Evolutionary conservation across 805 yeast species (phyloP).

Genomic region (Teunomyces kruisii): DNA sequence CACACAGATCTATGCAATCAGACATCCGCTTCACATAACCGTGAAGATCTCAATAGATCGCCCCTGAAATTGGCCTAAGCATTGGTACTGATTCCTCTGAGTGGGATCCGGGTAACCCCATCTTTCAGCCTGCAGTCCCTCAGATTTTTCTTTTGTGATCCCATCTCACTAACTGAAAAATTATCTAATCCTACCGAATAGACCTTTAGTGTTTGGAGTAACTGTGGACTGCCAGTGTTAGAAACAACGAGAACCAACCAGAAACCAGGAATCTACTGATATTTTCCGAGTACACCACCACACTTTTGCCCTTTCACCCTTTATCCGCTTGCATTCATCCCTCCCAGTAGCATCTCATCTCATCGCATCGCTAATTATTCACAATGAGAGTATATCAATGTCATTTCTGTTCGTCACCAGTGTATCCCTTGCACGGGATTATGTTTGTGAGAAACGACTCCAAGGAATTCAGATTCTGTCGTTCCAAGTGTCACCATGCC

Average conservation of each 20-base stretch:
- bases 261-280: background rate
- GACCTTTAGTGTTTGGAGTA: background rate
- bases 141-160: constrained; percentile 2
- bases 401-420: constrained; percentile 97
- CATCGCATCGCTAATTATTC: background rate
- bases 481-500: constrained; percentile 96
- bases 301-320: background rate
- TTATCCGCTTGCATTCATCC: background rate
- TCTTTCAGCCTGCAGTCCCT: background rate
- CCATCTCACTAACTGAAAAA: constrained; percentile 4
- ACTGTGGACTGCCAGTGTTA: background rate
- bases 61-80: too few species aligned
- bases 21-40: too few species aligned
- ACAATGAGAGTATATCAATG: constrained; percentile 84
- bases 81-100: too few species aligned
- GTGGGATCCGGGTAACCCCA: background rate
- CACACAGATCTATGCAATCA: too few species aligned
- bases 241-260: background rate
- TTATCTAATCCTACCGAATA: background rate
- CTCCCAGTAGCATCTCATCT: background rate
- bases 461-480: constrained; percentile 94
- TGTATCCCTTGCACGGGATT: constrained; percentile 81
- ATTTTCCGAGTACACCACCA: background rate
- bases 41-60: too few species aligned
- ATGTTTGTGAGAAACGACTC: constrained; percentile 98